Base-by-base conservation (phyloP, 1,284 basidiomycete genomes). In the Tylopilus sp. region DNA sequence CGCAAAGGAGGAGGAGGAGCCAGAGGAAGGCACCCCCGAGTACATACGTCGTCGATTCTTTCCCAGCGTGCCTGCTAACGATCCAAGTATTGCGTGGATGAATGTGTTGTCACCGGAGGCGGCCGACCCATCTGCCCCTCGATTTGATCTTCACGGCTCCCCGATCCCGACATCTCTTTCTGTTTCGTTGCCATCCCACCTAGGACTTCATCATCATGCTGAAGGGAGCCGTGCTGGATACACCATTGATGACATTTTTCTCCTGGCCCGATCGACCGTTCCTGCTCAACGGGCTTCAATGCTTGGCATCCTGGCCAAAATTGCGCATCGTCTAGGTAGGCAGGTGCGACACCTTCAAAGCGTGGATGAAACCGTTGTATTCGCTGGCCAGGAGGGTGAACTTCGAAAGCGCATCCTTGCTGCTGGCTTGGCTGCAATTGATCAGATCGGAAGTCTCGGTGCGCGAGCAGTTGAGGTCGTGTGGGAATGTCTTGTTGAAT, bases 191-290 rank as follows among this genome's bases (percentile, higher is more conserved):
- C 91, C 92, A 0, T 86, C 86, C 0, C 84, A 92, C 67, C 76
- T 92, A 2, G 94, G 94, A 1, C 73, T 97, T 19, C 94, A 97
- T 66, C 94, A 97, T 65, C 94, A 97, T 52, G 82, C 90, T 0
- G 88, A 92, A 49, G 84, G 85, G 18, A 48, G 35, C 39, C 81
- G 73, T 54, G 93, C 94, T 0, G 95, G 94, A 0, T 97, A 97
- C 66, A 94, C 91, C 0, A 70, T 96, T 0, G 82, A 88, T 31
- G 94, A 97, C 54, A 76, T 97, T n/a, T 81, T 95, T 39, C 73
- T 91, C 40, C 76, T 96, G 4, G 82, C 84, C 1, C 75, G 89
- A 44, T 94, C 91, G 6, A 90, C 86, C 0, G 87, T 94, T 0
- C 82, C 86, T 8, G 86, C 87, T 10, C 94, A 97, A 64, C 76